phyloP scores from a whole-genome alignment of 1,139 yeast species.

The Yamadazyma triangularis region DNA sequence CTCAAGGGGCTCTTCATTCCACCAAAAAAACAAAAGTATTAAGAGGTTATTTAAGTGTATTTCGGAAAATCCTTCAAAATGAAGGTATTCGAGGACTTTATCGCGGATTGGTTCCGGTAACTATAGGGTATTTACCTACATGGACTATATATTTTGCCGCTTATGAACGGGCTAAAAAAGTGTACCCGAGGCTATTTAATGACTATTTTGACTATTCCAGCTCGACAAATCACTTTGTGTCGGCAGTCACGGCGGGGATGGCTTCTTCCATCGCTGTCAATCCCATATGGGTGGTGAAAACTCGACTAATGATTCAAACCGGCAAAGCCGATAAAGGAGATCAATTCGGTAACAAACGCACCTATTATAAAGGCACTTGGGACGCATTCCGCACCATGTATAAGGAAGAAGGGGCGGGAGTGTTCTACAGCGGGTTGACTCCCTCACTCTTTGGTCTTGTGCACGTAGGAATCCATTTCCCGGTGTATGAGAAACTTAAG shows the following conservation, averaged over 20 bases:
- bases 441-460: conserved; percentile 88
- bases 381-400: conserved; percentile 85
- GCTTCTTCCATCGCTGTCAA: conserved; percentile 84
- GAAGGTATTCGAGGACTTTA: conserved; percentile 85
- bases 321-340: conserved; percentile 31
- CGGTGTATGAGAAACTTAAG: conserved; percentile 85
- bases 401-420: conserved; percentile 68
- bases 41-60: conserved; percentile 57
- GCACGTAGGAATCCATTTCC: conserved; percentile 97
- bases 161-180: conserved; percentile 70
- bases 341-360: conserved; percentile 27
- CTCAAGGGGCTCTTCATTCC: conserved; percentile 27
- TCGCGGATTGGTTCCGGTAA: conserved; percentile 85
- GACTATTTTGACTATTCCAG: conserved; percentile 36
- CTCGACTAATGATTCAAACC: conserved; percentile 87
- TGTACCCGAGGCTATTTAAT: conserved; percentile 25
- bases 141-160: conserved; percentile 96
- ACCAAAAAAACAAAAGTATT: conserved; percentile 27
- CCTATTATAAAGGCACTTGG: conserved; percentile 68
- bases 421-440: conserved; percentile 86
- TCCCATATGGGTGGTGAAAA: conserved; percentile 97
- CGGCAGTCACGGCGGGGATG: conserved; percentile 90
- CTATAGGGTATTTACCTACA: conserved; percentile 92
- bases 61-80: conserved; percentile 58
- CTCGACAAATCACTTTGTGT: conserved; percentile 59